Conservation (phyloP, 768 basidiomycete genomes). For the Rhizopogon vinicolor region DNA sequence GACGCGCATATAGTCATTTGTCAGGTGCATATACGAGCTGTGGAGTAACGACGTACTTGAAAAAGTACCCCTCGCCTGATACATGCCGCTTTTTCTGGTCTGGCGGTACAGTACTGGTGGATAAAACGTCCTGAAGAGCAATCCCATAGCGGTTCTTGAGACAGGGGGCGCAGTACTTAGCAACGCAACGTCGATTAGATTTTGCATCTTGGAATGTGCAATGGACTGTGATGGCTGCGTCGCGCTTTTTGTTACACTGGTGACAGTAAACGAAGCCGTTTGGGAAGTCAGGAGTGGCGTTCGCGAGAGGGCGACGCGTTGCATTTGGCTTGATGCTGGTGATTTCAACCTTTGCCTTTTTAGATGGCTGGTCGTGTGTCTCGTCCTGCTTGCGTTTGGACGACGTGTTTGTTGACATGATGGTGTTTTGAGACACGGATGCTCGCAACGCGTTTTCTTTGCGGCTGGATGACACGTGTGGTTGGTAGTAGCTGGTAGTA, state of each 20-base stretch:
- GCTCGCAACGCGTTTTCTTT: slow-evolving; percentile 44
- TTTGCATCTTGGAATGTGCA: slow-evolving; percentile 32
- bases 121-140: slow-evolving; percentile 38
- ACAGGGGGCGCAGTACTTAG: slow-evolving; percentile 62
- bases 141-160: slow-evolving; percentile 62
- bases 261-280: slow-evolving; percentile 57
- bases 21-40: slow-evolving; percentile 2
- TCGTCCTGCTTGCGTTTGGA: slow-evolving; percentile 52
- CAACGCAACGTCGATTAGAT: slow-evolving; percentile 41
- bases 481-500: slow-evolving; percentile 9
- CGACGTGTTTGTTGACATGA: slow-evolving; percentile 23
- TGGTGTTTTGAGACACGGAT: slow-evolving; percentile 23
- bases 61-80: slow-evolving; percentile 36
- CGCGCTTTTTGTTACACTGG: slow-evolving; percentile 65
- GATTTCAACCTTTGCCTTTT: slow-evolving; percentile 18
- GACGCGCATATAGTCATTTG: slow-evolving; percentile 9
- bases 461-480: slow-evolving; percentile 26
- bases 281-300: slow-evolving; percentile 26
- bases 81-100: slow-evolving; percentile 22
- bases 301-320: slow-evolving; percentile 9
- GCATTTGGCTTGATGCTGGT: slow-evolving; percentile 10
- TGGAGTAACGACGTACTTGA: slow-evolving; percentile 37
- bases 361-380: slow-evolving; percentile 12
- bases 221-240: slow-evolving; percentile 31
- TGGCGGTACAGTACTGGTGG: slow-evolving; percentile 23